Conservation (phyloP, 805 yeast genomes). For the Metschnikowia gruessii region DNA sequence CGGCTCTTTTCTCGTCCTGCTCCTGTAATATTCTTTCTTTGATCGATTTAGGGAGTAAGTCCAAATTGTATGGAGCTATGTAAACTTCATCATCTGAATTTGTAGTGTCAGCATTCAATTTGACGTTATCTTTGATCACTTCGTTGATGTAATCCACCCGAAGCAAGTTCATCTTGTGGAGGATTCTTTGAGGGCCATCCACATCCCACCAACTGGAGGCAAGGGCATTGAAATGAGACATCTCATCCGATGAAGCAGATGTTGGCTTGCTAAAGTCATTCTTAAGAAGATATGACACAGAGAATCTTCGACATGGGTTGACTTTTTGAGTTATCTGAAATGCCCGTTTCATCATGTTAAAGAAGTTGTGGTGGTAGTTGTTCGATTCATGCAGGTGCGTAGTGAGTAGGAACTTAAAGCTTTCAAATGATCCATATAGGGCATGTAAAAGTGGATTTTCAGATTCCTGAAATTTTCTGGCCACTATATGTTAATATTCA, state of each 20-base stretch:
- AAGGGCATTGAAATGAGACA: slow-evolving; percentile 75
- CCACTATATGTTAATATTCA: no score
- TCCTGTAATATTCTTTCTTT: slow-evolving; percentile 46
- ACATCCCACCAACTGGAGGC: slow-evolving; percentile 99
- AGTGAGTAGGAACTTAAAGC: not conserved
- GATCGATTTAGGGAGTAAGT: slow-evolving; percentile 60
- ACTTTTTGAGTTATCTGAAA: slow-evolving; percentile 1
- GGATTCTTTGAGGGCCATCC: slow-evolving; percentile 85
- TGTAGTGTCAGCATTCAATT: slow-evolving; percentile 34
- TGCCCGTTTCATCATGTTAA: slow-evolving; percentile 8
- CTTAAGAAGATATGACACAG: slow-evolving; percentile 3
- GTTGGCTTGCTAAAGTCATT: slow-evolving; percentile 21
- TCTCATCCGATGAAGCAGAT: slow-evolving; percentile 58
- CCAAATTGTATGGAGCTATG: slow-evolving; percentile 74
- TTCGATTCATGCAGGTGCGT: slow-evolving; percentile 7
- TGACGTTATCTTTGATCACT: slow-evolving; percentile 47
- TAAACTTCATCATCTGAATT: slow-evolving; percentile 48
- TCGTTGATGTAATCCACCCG: slow-evolving; percentile 83
- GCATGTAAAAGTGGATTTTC: not conserved
- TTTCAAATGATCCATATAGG: not conserved
- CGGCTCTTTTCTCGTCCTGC: slow-evolving; percentile 46
- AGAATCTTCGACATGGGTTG: slow-evolving; percentile 7
- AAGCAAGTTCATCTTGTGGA: slow-evolving; percentile 90
- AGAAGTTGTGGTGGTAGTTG: slow-evolving; percentile 7
- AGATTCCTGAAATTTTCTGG: no score